A percentile compares a stretch with the other conserved stretches of the same genome.
phyloP scores from a whole-genome alignment of 495 filamentous ascomycete genomes.

The Rhypophila decipiens region DNA sequence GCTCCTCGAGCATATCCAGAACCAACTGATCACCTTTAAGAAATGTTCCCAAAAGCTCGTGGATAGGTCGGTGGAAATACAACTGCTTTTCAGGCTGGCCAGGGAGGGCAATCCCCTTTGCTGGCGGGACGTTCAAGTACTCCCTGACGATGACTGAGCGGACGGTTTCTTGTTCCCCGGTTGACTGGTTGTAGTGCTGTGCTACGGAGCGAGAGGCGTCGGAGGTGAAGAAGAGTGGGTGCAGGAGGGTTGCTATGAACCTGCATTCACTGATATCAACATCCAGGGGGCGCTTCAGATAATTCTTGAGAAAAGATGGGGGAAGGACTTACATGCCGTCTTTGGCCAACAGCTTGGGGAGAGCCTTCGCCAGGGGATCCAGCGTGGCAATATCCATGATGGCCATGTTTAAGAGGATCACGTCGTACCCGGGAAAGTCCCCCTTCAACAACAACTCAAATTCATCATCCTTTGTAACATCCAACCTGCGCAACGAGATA shows the following conservation, averaged over 20 bases:
- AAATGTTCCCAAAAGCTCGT: too few relatives aligned
- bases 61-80: not conserved
- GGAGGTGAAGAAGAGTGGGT: conserved; percentile 40
- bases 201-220: conserved; percentile 24
- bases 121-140: conserved; percentile 31
- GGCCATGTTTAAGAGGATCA: conserved; percentile 38
- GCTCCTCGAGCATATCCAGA: conserved; percentile 39
- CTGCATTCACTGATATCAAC: conserved; percentile 16
- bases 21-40: conserved; percentile 15
- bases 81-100: conserved; percentile 28
- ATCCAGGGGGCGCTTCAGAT: not conserved
- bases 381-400: conserved; percentile 38
- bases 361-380: conserved; percentile 24
- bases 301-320: too few relatives aligned
- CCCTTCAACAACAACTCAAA: conserved; percentile 18
- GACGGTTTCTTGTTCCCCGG: conserved; percentile 18
- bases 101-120: conserved; percentile 23
- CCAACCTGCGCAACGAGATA: conserved; percentile 20
- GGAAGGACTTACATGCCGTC: conserved; percentile 32
- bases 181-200: conserved; percentile 11
- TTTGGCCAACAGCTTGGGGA: conserved; percentile 27
- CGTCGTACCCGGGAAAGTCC: conserved; percentile 15
- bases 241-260: conserved; percentile 37
- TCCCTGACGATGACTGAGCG: conserved; percentile 23
- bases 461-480: conserved; percentile 28